These are phyloP conservation scores for Botrytis galanthina DNA, from an alignment of 2,329 filamentous ascomycete genomes.

Conservation along the genomic window DNA sequence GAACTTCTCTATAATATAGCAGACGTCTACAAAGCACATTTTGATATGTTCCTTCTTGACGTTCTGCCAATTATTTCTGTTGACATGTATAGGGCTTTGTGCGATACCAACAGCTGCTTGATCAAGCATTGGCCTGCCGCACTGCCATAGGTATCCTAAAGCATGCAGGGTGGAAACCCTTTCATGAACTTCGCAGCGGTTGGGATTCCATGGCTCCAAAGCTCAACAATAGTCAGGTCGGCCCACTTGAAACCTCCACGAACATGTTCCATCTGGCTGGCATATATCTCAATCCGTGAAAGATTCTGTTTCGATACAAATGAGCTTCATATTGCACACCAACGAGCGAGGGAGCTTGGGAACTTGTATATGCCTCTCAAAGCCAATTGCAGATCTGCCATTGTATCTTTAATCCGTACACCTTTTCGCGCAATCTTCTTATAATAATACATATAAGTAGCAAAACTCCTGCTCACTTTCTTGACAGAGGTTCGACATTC, in stretches of 20 bases:
- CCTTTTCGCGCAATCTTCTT: too few species aligned
- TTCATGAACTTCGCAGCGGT: neutral
- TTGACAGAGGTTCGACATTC: neutral
- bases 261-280: neutral
- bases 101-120: neutral
- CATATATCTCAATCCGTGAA: neutral
- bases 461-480: neutral
- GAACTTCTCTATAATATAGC: too few species aligned
- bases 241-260: neutral
- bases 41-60: neutral
- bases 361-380: neutral
- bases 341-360: neutral
- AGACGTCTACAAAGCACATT: neutral
- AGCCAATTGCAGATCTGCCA: neutral
- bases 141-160: neutral
- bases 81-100: neutral
- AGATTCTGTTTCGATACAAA: neutral
- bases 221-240: neutral
- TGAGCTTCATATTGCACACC: neutral
- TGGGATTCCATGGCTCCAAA: neutral
- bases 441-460: neutral
- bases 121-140: neutral
- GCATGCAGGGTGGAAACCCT: neutral
- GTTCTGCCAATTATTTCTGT: neutral
- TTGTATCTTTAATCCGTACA: neutral